A percentile compares a stretch with the other conserved stretches of the same genome.
Evolutionary conservation across 1,284 basidiomycete species (phyloP).

Genomic region (Ustilago lituana): DNA sequence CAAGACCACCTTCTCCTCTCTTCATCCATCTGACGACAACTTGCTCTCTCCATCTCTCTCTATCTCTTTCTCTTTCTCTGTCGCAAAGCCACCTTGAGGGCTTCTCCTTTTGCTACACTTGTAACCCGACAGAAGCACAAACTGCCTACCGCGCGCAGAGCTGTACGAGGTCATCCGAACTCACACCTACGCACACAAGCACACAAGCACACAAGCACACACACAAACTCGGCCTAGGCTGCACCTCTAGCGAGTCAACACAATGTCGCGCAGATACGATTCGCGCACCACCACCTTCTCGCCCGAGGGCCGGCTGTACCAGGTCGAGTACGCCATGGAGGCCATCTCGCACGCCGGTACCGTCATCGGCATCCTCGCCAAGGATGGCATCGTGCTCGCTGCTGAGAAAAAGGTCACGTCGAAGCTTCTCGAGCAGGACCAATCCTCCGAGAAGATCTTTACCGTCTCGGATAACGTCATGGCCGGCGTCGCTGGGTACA

Average conservation of each 20-base stretch:
- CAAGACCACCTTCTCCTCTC: no score
- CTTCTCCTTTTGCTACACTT: no score
- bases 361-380: conserved; percentile 91
- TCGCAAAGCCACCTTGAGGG: no score
- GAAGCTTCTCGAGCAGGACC: conserved; percentile 91
- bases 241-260: background rate
- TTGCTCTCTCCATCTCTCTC: no score
- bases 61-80: no score
- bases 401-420: conserved; percentile 99
- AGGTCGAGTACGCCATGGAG: conserved; percentile 99
- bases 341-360: conserved; percentile 97
- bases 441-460: conserved; percentile 96
- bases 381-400: conserved; percentile 89
- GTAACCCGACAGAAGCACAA: no score
- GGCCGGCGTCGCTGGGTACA: conserved; percentile 92
- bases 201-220: no score
- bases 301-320: conserved; percentile 68
- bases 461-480: conserved; percentile 82
- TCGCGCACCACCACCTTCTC: conserved; percentile 64
- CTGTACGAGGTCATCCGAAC: no score
- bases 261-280: conserved; percentile 66
- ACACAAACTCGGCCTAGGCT: background rate
- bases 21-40: no score
- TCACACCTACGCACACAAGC: no score
- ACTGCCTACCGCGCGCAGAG: no score